Base-by-base conservation (phyloP, 371 early-diverging fungal genomes). In the Lichtheimia hyalospora region DNA sequence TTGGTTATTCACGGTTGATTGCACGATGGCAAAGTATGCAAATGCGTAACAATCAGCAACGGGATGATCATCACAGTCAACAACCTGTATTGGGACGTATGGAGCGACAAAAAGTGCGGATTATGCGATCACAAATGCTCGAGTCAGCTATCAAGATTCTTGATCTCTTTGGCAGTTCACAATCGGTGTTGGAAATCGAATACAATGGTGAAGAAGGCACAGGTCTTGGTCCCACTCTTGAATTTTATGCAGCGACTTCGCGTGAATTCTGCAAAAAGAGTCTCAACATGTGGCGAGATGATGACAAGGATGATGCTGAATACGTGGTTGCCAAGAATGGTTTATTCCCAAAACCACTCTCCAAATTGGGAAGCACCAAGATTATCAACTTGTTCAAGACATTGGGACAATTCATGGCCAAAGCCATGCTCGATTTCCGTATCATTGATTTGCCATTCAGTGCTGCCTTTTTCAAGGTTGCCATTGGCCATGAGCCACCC, bases 201-300 rank as follows among this genome's bases (percentile, higher is more conserved):
- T 97, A 93, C 63, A 84, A 86, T 64, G 94, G 91, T 27, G 98
- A 97, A 63, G 95, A 93, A 20, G 98, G 98, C 10, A 93, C 94
- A 3, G 98, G 98, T 3, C 69, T 94, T 5, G 98, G 98, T 0
- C 96, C 96, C 0, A 96, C 98, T 0, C 74, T 96, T 6, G 98
- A 96, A 66, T 96, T 96, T 63, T 97, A 94, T 66, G 81, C 94
- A 1, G 67, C 82, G 5, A 87, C 93, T 0, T 94, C 90, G 15
- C 83, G 82, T 39, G 93, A 91, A 61, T 75, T 95, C 16, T 82
- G 86, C 49, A 86, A 84, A 54, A 79, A 70, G 49, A 72, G 69
- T 2, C 60, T 83, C 16, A 76, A 74, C 23, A 67, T 92, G 67
- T 89, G 91, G 89, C 73, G 86, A 1, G 84, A 84, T 50, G 79